phyloP scores from a whole-genome alignment of 1,139 yeast species.

The Arxiozyma heterogenica region DNA sequence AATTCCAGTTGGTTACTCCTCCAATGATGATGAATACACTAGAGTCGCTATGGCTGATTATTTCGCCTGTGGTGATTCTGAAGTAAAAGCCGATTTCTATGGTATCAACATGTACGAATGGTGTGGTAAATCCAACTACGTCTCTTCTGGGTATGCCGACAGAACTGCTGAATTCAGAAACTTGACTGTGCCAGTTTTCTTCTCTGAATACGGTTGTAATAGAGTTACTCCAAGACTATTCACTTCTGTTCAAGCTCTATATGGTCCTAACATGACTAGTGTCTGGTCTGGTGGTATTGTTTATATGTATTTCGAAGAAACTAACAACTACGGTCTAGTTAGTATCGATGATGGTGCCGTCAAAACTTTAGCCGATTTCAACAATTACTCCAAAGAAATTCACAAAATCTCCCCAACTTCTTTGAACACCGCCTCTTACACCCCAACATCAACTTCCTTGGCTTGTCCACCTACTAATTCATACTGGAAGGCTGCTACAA shows the following conservation, averaged over 20 bases:
- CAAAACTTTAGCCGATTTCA: constrained; percentile 52
- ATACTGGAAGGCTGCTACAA: constrained; percentile 55
- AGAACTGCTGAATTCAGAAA: constrained; percentile 65
- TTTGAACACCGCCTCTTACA: constrained; percentile 42
- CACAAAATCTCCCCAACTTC: constrained; percentile 50
- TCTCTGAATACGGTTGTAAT: constrained; percentile 80
- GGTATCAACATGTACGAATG: constrained; percentile 95
- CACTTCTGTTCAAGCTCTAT: constrained; percentile 60
- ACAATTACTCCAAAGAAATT: constrained; percentile 44
- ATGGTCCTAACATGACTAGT: constrained; percentile 54
- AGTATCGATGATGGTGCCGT: constrained; percentile 41
- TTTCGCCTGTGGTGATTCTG: constrained; percentile 63
- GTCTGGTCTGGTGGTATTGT: constrained; percentile 88
- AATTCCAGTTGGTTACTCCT: constrained; percentile 75
- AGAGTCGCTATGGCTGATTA: constrained; percentile 65
- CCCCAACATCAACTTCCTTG: constrained; percentile 39
- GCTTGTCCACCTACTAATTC: constrained; percentile 45
- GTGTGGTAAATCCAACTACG: constrained; percentile 72
- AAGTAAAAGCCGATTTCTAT: constrained; percentile 72
- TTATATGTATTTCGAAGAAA: constrained; percentile 73
- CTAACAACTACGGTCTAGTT: constrained; percentile 67
- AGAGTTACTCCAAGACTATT: constrained; percentile 52
- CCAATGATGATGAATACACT: constrained; percentile 63
- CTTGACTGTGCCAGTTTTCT: constrained; percentile 61
- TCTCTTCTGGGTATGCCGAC: constrained; percentile 59